Base-by-base conservation (phyloP, 1,284 basidiomycete genomes). In the Laetiporus sulphureus region DNA sequence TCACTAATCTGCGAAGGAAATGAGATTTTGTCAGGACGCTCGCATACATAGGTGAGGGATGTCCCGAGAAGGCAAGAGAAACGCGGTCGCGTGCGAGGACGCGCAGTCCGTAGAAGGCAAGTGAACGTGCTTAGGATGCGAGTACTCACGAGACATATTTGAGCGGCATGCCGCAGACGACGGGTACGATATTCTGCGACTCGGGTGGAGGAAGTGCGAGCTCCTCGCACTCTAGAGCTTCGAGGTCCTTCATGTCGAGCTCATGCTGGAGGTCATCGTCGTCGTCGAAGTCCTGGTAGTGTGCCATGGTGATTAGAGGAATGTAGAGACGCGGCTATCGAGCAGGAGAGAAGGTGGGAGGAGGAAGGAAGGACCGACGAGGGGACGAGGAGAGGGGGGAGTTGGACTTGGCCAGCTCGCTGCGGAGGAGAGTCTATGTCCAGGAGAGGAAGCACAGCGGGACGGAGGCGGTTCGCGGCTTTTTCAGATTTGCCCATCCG, bases 101-200 rank as follows among this genome's bases (percentile, higher is more conserved):
- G n/a, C n/a, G n/a, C n/a, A n/a, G n/a, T n/a, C n/a, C n/a, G n/a
- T n/a, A n/a, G n/a, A n/a, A n/a, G n/a, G n/a, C n/a, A n/a, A n/a
- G n/a, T n/a, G n/a, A n/a, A n/a, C n/a, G 32, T 29, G 40, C 34
- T 31, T 5, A 36, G 23, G 89, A 54, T 41, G 11, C 19, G 4
- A 39, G 23, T 8, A 71, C 77, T 61, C 58, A 79, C 76, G 77
- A 77, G 19, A 79, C 62, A 44, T 79, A 79, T 73, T 79, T 80
- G 54, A 89, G 66, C 15, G 83, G 82, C 39, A 90, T 58, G 37
- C 84, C 86, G 56, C 70, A 80, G 16, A 88, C 57, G 12, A 74
- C 68, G 36, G 84, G 82, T 13, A 69, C 56, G 22, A 65, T 52
- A 12, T 62, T 60, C 7, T 59, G 52, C 5, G 52, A 40, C 55